These are phyloP conservation scores for Raphanus hybrid DNA, from an alignment of 441 rosid genomes.

Conservation along the genomic window DNA sequence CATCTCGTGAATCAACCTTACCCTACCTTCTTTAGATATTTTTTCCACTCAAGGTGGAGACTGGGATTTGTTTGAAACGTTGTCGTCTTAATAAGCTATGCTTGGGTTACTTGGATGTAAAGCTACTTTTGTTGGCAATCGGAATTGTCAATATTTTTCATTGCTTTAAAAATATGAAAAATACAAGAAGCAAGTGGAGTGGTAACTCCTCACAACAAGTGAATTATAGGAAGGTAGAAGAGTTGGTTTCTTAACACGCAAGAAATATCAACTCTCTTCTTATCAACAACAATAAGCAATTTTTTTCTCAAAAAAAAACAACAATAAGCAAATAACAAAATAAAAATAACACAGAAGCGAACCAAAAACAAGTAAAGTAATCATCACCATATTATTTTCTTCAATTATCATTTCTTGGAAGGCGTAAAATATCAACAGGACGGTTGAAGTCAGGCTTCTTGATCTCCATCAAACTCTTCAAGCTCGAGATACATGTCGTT, in stretches of 20 bases:
- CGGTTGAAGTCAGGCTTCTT: constrained; percentile 57
- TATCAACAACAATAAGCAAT: constrained; percentile 1
- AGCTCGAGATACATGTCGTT: constrained; percentile 34
- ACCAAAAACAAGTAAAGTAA: background rate
- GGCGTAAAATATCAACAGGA: constrained; percentile 58
- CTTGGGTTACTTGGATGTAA: constrained; percentile 6
- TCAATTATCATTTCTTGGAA: constrained; percentile 43
- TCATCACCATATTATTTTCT: background rate
- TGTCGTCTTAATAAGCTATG: background rate
- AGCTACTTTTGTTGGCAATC: constrained; percentile 8
- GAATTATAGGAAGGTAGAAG: background rate
- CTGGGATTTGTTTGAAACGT: background rate
- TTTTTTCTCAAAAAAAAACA: too few species aligned
- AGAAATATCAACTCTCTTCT: background rate
- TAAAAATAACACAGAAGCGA: background rate
- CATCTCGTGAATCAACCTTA: constrained; percentile 23
- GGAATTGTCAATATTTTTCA: background rate
- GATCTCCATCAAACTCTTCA: constrained; percentile 59
- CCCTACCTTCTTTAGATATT: constrained; percentile 15
- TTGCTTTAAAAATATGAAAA: background rate
- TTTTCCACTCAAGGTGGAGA: background rate
- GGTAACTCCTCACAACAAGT: background rate
- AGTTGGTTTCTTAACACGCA: background rate
- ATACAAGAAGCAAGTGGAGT: background rate
- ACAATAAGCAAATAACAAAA: background rate